Conservation (phyloP, 1,139 yeast genomes). For the Pichia sp. region DNA sequence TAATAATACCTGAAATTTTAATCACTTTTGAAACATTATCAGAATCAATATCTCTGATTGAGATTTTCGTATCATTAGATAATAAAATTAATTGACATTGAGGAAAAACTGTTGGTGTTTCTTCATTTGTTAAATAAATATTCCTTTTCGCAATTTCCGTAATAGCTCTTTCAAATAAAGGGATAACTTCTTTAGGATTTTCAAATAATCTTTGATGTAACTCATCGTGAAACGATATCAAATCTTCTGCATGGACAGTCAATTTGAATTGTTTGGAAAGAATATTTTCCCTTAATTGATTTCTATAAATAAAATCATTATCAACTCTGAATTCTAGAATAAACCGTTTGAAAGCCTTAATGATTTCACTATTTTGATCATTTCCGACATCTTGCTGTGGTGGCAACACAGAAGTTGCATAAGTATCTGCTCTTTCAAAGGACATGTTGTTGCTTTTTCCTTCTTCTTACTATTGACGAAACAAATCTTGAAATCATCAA, state of each 20-base stretch:
- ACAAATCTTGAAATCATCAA: no score
- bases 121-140: slow-evolving; percentile 53
- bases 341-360: slow-evolving; percentile 74
- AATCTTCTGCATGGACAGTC: slow-evolving; percentile 75
- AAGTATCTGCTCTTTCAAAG: slow-evolving; percentile 77
- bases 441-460: slow-evolving; percentile 36
- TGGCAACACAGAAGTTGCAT: slow-evolving; percentile 79
- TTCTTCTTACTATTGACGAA: not conserved
- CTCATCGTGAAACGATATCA: slow-evolving; percentile 84
- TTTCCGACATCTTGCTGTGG: slow-evolving; percentile 60
- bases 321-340: slow-evolving; percentile 81
- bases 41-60: slow-evolving; percentile 80
- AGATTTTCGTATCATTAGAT: slow-evolving; percentile 65
- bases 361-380: slow-evolving; percentile 67
- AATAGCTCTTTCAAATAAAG: slow-evolving; percentile 83
- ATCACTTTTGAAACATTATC: slow-evolving; percentile 87
- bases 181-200: slow-evolving; percentile 86
- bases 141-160: slow-evolving; percentile 86
- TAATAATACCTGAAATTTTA: slow-evolving; percentile 87
- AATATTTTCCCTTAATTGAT: slow-evolving; percentile 83
- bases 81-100: slow-evolving; percentile 75
- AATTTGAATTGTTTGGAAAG: slow-evolving; percentile 69
- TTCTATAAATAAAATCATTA: slow-evolving; percentile 81
- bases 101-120: slow-evolving; percentile 58
- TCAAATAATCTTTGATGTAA: slow-evolving; percentile 77